These are phyloP conservation scores for Phytophthora parvispora DNA, from an alignment of 352 stramenopile genomes.

Conservation along the genomic window DNA sequence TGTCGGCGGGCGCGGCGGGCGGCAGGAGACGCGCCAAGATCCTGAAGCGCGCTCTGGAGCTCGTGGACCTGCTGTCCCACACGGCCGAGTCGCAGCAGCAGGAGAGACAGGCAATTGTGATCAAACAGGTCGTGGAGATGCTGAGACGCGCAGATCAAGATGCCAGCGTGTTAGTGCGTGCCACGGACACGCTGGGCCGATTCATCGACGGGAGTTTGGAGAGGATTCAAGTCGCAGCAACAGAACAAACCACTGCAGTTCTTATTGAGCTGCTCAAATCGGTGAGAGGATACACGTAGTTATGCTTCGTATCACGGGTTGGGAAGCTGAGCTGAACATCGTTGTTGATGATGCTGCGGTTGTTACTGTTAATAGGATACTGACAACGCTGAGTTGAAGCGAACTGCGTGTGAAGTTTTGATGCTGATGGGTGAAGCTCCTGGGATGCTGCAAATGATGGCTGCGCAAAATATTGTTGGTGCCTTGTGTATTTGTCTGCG, in stretches of 20 bases:
- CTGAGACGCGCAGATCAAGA: slow-evolving; percentile 46
- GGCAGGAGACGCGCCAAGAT: slow-evolving; percentile 47
- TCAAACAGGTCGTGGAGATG: slow-evolving; percentile 39
- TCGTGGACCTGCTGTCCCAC: slow-evolving; percentile 44
- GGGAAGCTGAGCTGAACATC: neutral
- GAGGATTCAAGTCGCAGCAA: slow-evolving; percentile 41
- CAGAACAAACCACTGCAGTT: slow-evolving; percentile 38
- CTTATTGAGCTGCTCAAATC: slow-evolving; percentile 45
- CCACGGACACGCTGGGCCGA: slow-evolving; percentile 47
- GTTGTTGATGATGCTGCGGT: too few relatives aligned
- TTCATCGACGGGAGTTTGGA: slow-evolving; percentile 40
- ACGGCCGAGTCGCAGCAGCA: slow-evolving; percentile 18
- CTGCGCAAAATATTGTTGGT: slow-evolving; percentile 47
- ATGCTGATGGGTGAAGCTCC: slow-evolving; percentile 44
- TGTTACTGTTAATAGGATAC: slow-evolving; percentile 11
- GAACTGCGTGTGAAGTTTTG: slow-evolving; percentile 48
- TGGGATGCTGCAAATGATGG: slow-evolving; percentile 56
- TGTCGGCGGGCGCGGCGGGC: slow-evolving; percentile 14
- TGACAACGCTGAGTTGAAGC: slow-evolving; percentile 50
- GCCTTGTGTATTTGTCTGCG: slow-evolving; percentile 49
- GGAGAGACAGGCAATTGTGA: slow-evolving; percentile 24
- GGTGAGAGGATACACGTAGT: slow-evolving; percentile 10
- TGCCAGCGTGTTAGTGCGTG: slow-evolving; percentile 39
- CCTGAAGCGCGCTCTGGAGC: slow-evolving; percentile 54
- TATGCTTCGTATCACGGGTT: neutral